Evolutionary conservation across 208 protist species (phyloP).

Genomic region (Crithidia mellificae): DNA sequence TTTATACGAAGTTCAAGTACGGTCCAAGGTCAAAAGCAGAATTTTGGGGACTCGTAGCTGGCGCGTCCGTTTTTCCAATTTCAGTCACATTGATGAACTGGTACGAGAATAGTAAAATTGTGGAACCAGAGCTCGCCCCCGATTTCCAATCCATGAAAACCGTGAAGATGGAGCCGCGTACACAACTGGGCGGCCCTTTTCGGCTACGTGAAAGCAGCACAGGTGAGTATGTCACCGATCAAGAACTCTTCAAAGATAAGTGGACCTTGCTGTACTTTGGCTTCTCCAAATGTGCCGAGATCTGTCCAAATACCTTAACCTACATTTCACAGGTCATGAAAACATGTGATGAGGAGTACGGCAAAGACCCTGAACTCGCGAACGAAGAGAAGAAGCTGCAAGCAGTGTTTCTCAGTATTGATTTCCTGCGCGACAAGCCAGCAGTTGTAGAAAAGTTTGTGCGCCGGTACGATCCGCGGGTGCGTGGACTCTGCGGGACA

Average conservation of each 20-base stretch:
- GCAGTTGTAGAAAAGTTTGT: conserved; percentile 70
- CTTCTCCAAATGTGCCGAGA: conserved; percentile 86
- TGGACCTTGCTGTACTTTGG: conserved; percentile 90
- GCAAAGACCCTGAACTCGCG: conserved; percentile 32
- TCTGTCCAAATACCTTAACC: conserved; percentile 73
- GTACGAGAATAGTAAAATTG: conserved; percentile 46
- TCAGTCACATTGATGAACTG: conserved; percentile 48
- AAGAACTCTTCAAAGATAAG: conserved; percentile 69
- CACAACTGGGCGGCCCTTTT: conserved; percentile 79
- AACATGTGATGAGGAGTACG: conserved; percentile 44
- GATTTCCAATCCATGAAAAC: conserved; percentile 49
- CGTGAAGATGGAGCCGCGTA: conserved; percentile 43
- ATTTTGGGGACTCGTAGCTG: conserved; percentile 57
- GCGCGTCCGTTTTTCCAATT: conserved; percentile 62
- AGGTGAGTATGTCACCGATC: conserved; percentile 63
- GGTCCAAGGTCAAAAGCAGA: conserved; percentile 63
- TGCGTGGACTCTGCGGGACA: conserved; percentile 67
- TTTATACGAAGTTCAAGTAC: conserved; percentile 26
- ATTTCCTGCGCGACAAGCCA: conserved; percentile 77
- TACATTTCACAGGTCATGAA: conserved; percentile 75
- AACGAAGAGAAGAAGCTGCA: conserved; percentile 58
- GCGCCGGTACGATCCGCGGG: conserved; percentile 53
- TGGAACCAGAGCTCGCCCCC: conserved; percentile 42
- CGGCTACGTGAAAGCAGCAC: conserved; percentile 56
- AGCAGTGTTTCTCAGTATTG: conserved; percentile 76